These are phyloP conservation scores for Pseudonitzschia multiseries DNA, from an alignment of 108 stramenopile genomes.

Conservation along the genomic window DNA sequence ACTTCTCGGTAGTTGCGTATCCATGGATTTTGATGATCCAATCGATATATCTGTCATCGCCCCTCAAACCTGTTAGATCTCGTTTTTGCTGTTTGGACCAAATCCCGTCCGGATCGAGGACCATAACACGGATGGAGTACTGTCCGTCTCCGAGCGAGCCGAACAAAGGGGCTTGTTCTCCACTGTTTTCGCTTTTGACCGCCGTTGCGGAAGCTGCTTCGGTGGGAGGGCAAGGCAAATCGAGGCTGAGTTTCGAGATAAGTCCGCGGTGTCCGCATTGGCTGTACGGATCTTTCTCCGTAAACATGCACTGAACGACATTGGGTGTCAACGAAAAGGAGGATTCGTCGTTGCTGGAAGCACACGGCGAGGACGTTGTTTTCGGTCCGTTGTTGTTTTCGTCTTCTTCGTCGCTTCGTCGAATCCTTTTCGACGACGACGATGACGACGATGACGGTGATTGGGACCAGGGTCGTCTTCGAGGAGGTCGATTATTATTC, in stretches of 20 bases:
- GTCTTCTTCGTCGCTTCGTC: background rate
- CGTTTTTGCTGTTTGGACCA: slow-evolving; percentile 4
- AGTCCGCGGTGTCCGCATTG: background rate
- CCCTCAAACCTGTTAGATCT: background rate
- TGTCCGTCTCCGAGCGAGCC: slow-evolving; percentile 15
- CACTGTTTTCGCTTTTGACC: background rate
- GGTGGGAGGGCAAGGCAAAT: background rate
- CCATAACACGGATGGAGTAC: slow-evolving; percentile 17
- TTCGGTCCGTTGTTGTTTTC: too few relatives aligned
- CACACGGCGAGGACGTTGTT: background rate
- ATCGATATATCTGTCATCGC: background rate
- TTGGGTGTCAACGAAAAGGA: slow-evolving; percentile 13
- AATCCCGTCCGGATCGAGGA: slow-evolving; percentile 13
- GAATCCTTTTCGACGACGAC: background rate
- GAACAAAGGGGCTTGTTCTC: background rate
- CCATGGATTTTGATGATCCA: slow-evolving; percentile 17
- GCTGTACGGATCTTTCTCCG: background rate
- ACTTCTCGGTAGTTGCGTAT: slow-evolving; percentile 16
- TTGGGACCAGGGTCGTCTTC: background rate
- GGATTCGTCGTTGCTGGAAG: background rate
- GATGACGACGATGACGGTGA: background rate
- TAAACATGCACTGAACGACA: slow-evolving; percentile 12
- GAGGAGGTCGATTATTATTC: background rate
- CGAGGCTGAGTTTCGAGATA: slow-evolving; percentile 10
- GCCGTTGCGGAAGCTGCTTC: background rate